A percentile compares a stretch with the other conserved stretches of the same genome.
Conservation (phyloP, 23 red algal species). For the Cyanidium caldarium region DNA sequence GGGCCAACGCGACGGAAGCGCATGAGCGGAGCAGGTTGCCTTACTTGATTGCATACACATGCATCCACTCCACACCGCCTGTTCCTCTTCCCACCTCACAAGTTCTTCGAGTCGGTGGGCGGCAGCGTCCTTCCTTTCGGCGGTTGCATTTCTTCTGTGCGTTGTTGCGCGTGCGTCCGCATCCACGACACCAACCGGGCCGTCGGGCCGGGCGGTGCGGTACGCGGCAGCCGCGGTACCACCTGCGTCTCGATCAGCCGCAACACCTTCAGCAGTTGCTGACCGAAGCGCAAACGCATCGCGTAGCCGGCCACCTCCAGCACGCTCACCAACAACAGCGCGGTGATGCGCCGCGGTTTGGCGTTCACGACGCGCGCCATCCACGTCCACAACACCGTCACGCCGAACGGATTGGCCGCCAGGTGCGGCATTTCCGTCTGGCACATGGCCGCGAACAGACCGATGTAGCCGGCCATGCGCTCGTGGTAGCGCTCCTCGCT, state of each 20-base stretch:
- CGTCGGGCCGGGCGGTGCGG: constrained; percentile 12
- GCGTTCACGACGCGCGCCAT: constrained; percentile 6
- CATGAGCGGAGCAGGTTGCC: too few relatives aligned
- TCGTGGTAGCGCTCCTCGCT: not conserved
- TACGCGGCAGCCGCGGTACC: not conserved
- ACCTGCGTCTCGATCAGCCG: not conserved
- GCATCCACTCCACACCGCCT: too few relatives aligned
- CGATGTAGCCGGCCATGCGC: constrained; percentile 13
- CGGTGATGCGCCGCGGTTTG: constrained; percentile 11
- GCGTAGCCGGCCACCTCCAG: constrained; percentile 16
- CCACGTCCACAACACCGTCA: constrained; percentile 8
- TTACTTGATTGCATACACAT: too few relatives aligned
- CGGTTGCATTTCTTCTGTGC: too few relatives aligned
- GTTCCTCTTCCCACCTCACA: too few relatives aligned
- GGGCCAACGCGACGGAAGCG: too few relatives aligned
- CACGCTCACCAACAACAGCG: constrained; percentile 6
- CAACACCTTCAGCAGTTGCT: constrained; percentile 4
- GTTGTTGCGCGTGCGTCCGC: too few relatives aligned
- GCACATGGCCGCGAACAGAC: constrained; percentile 3
- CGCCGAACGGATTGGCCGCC: constrained; percentile 1
- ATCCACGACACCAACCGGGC: constrained; percentile 7
- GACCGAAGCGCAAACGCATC: not conserved
- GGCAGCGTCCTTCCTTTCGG: too few relatives aligned
- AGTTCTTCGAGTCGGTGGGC: too few relatives aligned
- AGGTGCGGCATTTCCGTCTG: constrained; percentile 7